Evolutionary conservation across 139 green algal genomes (phyloP).

Genomic region (Asterochloris erici): DNA sequence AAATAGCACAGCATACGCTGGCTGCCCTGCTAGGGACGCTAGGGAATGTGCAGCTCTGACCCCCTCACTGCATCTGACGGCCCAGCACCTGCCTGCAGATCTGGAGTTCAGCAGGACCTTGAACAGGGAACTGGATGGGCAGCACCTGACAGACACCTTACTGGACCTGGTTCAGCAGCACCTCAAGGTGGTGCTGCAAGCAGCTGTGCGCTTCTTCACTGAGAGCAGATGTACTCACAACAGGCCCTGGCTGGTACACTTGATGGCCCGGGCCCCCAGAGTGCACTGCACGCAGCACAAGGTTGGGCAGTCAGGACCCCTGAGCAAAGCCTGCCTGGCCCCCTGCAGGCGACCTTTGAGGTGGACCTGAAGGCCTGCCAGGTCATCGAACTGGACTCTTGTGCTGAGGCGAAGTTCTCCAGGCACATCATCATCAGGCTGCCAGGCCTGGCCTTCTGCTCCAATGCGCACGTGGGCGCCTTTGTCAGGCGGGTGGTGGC

Average conservation of each 20-base stretch:
- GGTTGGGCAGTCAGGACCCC: not conserved
- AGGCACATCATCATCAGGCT: conserved; percentile 74
- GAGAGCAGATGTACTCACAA: not conserved
- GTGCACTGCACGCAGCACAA: not conserved
- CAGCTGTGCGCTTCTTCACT: not conserved
- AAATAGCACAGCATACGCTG: not conserved
- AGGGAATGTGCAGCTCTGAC: not conserved
- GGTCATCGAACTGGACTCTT: conserved; percentile 74
- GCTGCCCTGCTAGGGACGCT: not conserved
- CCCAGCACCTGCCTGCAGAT: conserved; percentile 36
- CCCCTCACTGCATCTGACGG: not conserved
- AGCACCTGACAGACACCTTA: conserved; percentile 55
- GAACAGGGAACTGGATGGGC: conserved; percentile 58
- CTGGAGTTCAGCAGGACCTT: conserved; percentile 17
- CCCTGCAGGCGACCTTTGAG: conserved; percentile 13
- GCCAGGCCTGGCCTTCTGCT: conserved; percentile 29
- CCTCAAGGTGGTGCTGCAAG: conserved; percentile 23
- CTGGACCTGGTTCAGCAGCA: conserved; percentile 33
- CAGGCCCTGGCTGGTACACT: not conserved
- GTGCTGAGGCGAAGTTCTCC: conserved; percentile 73
- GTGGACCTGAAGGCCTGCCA: not conserved
- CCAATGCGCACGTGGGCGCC: conserved; percentile 16
- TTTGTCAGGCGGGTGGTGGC: conserved; percentile 39
- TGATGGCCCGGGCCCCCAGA: not conserved
- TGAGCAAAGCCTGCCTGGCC: not conserved